Base-by-base conservation (phyloP, 495 filamentous ascomycete species). In the Zalerion maritima region DNA sequence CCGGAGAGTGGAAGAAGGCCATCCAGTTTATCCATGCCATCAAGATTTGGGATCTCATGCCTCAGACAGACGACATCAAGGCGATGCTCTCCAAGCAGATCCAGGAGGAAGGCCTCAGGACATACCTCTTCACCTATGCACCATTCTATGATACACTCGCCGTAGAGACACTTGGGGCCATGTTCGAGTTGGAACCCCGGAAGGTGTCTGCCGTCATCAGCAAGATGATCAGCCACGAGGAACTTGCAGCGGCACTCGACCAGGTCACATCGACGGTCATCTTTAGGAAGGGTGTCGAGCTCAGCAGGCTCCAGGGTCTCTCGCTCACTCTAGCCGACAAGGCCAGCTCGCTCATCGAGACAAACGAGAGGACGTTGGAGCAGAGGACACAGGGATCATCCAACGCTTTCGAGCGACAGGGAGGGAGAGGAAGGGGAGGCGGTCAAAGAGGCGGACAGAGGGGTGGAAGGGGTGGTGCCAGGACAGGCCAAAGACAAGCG, bases 161-260 rank as follows among this genome's bases (percentile, higher is more conserved):
- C 36, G 64, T 96, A 47, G 59, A 62, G 36, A 84, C 83, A 2
- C 67, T 99, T 31, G 77, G 83, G 26, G 69, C 62, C 29, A 96
- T 99, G 89, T 99, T 99, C 57, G 87, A 96, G 50, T 77, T 99
- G 3, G 64, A 80, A 18, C 67, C 78, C 40, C 75, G 76, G 56
- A 96, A 93, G 66, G 87, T 93, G 18, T 62, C 77, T 7, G 83
- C 89, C n/a, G 71, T 99, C 35, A 75, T 99, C 49, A 87, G 81
- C 69, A 92, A 91, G 61, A 99, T 99, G 89, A 96, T 96, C 55
- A 92, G 84, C 35, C 89, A 99, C 60, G 89, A 99, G 52, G 89
- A 99, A 46, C 73, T 99, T 22, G 81, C 79, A 16, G 89, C 89
- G 30, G 91, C 89, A 18, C 70, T 99, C 21, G 89, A 99, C 65